phyloP scores from a whole-genome alignment of 2,329 filamentous ascomycete genomes.

The Fusarium armeniacum region DNA sequence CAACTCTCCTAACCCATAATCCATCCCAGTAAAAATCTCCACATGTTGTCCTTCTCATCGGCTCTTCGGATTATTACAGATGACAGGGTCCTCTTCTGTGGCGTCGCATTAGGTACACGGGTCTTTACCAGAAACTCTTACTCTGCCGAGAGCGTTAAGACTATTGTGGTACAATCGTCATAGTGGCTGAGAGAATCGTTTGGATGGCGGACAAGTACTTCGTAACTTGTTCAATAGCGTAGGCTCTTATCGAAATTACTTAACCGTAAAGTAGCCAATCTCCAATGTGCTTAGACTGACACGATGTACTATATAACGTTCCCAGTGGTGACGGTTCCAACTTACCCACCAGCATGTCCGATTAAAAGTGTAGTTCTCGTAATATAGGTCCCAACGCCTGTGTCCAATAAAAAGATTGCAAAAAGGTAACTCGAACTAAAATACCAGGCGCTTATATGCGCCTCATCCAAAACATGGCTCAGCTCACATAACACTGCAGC shows the following conservation, averaged over 20 bases:
- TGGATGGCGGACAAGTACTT: background rate
- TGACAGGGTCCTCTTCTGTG: slow-evolving; percentile 3
- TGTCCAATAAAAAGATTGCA: slow-evolving; percentile 7
- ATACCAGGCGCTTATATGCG: slow-evolving; percentile 4
- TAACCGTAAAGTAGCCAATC: slow-evolving; percentile 23
- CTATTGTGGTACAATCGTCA: slow-evolving; percentile 2
- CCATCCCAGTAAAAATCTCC: slow-evolving; percentile 19
- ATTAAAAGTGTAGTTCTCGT: slow-evolving; percentile 7
- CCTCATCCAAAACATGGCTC: slow-evolving; percentile 4
- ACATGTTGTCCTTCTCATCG: slow-evolving; percentile 1
- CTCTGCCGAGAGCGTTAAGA: slow-evolving; percentile 6
- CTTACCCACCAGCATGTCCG: slow-evolving; percentile 1
- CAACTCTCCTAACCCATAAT: slow-evolving; percentile 7
- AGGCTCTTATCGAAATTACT: slow-evolving; percentile 29
- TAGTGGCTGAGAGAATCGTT: background rate
- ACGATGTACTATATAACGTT: background rate
- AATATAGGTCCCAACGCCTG: slow-evolving; percentile 22
- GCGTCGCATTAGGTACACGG: slow-evolving; percentile 24
- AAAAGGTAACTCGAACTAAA: slow-evolving; percentile 8
- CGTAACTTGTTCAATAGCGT: background rate
- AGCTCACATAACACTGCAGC: slow-evolving; percentile 67
- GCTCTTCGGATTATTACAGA: slow-evolving; percentile 4
- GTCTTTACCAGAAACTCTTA: slow-evolving; percentile 4
- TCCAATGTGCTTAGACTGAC: slow-evolving; percentile 1
- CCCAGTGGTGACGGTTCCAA: background rate